Conservation (phyloP, 768 basidiomycete genomes). For the Russula olivacea region DNA sequence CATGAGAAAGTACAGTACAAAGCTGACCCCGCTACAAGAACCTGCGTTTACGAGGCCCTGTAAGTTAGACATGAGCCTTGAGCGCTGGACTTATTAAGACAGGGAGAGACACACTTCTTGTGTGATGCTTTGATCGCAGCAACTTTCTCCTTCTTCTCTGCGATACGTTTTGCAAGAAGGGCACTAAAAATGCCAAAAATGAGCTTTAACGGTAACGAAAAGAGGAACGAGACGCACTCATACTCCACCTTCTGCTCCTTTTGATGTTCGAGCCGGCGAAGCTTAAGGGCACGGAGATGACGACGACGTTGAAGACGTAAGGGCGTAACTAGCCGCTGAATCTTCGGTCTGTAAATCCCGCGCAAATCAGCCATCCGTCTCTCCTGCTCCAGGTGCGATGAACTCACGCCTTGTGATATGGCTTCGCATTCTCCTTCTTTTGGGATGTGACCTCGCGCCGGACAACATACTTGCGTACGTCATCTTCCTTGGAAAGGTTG, state of each 20-base stretch:
- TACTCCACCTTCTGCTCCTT: slow-evolving; percentile 95
- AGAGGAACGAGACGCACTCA: slow-evolving; percentile 49
- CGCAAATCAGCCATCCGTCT: not conserved
- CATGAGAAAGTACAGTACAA: slow-evolving; percentile 17
- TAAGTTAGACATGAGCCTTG: not conserved
- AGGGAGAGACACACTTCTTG: slow-evolving; percentile 45
- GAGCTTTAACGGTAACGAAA: not conserved
- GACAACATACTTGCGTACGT: slow-evolving; percentile 97
- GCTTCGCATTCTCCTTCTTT: slow-evolving; percentile 89
- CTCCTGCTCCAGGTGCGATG: not conserved
- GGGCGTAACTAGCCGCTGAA: slow-evolving; percentile 94
- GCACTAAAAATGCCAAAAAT: slow-evolving; percentile 35
- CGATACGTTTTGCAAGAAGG: slow-evolving; percentile 80
- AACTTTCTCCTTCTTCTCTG: slow-evolving; percentile 89
- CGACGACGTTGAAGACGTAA: slow-evolving; percentile 94
- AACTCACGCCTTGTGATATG: slow-evolving; percentile 94
- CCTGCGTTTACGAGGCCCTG: slow-evolving; percentile 21
- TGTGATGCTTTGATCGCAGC: slow-evolving; percentile 85
- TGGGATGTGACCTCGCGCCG: slow-evolving; percentile 80
- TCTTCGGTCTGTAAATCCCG: slow-evolving; percentile 66
- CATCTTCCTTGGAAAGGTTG: slow-evolving; percentile 96
- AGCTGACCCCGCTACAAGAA: not conserved
- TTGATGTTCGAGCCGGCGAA: slow-evolving; percentile 81
- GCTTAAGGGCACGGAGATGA: slow-evolving; percentile 83
- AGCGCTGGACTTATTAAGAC: not conserved